These are phyloP conservation scores for Oryza brachyantha DNA, from an alignment of 176 grass and related monocot genomes.

Conservation along the genomic window DNA sequence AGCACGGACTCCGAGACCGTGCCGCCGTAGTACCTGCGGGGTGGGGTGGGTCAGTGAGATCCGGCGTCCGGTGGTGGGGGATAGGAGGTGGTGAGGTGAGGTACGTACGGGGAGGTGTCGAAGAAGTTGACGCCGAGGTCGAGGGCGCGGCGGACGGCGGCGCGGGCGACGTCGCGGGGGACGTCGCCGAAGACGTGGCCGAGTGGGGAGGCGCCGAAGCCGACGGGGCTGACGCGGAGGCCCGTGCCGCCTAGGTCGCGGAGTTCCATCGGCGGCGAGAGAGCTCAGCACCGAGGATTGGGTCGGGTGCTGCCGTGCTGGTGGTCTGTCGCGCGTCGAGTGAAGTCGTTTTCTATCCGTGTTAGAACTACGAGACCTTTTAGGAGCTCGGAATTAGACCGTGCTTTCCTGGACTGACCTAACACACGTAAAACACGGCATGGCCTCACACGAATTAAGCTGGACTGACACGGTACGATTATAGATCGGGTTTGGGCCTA, in stretches of 20 bases:
- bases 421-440: too few relatives aligned
- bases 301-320: too few relatives aligned
- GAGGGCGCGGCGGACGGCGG: slow-evolving; percentile 69
- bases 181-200: slow-evolving; percentile 75
- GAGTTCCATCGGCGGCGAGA: slow-evolving; percentile 48
- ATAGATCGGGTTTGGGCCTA: too few relatives aligned
- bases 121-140: slow-evolving; percentile 93
- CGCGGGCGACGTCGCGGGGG: slow-evolving; percentile 48
- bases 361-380: too few relatives aligned
- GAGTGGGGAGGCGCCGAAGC: slow-evolving; percentile 89
- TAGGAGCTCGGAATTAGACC: too few relatives aligned
- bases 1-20: slow-evolving; percentile 81
- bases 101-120: slow-evolving; percentile 74
- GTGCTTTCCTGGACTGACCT: too few relatives aligned
- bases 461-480: too few relatives aligned
- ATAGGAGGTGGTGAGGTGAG: background rate
- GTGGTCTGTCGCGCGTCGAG: too few relatives aligned
- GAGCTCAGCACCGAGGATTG: background rate
- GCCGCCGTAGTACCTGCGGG: slow-evolving; percentile 77
- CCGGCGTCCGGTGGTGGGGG: too few relatives aligned
- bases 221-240: slow-evolving; percentile 64
- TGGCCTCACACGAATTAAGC: too few relatives aligned
- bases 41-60: too few relatives aligned
- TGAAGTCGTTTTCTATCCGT: background rate
- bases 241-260: slow-evolving; percentile 65